Percentiles rank a stretch among this genome's conserved stretches.
Evolutionary conservation across 371 early-diverging fungal genomes (phyloP).

Genomic region (Massospora cicadina): DNA sequence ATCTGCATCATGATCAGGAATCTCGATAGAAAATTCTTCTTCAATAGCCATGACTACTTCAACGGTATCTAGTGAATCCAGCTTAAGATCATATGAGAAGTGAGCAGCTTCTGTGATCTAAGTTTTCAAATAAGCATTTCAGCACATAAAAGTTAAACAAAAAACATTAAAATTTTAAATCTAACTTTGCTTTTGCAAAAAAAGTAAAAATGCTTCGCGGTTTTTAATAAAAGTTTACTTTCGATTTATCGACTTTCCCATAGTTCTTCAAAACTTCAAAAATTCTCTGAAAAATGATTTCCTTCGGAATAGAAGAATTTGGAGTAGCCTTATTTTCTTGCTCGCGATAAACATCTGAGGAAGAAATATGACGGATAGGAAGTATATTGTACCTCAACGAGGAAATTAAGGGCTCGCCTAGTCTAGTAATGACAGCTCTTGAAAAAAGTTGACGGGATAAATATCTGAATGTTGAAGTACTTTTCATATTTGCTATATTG

Average conservation of each 20-base stretch:
- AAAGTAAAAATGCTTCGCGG: too few relatives aligned
- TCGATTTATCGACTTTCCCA: constrained; percentile 77
- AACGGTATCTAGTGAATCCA: constrained; percentile 91
- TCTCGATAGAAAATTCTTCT: constrained; percentile 95
- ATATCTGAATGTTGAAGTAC: too few relatives aligned
- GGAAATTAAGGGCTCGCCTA: too few relatives aligned
- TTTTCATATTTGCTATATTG: too few relatives aligned
- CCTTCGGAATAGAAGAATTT: too few relatives aligned
- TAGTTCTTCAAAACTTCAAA: constrained; percentile 76
- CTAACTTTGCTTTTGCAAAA: too few relatives aligned
- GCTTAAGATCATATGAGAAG: constrained; percentile 82
- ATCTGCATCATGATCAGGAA: constrained; percentile 94
- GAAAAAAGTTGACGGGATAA: too few relatives aligned
- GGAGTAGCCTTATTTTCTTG: too few relatives aligned
- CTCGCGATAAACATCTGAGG: too few relatives aligned
- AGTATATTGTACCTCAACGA: too few relatives aligned
- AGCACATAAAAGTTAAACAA: constrained; percentile 13
- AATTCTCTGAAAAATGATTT: constrained; percentile 67
- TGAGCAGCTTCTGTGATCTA: constrained; percentile 71
- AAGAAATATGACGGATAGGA: too few relatives aligned
- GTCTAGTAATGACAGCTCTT: too few relatives aligned
- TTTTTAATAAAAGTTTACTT: constrained; percentile 39
- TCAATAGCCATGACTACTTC: constrained; percentile 98
- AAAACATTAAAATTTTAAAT: constrained; percentile 1
- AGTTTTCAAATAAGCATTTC: background rate